These are phyloP conservation scores for Clavariopsis aquatica DNA, from an alignment of 495 filamentous ascomycete species.

Conservation along the genomic window DNA sequence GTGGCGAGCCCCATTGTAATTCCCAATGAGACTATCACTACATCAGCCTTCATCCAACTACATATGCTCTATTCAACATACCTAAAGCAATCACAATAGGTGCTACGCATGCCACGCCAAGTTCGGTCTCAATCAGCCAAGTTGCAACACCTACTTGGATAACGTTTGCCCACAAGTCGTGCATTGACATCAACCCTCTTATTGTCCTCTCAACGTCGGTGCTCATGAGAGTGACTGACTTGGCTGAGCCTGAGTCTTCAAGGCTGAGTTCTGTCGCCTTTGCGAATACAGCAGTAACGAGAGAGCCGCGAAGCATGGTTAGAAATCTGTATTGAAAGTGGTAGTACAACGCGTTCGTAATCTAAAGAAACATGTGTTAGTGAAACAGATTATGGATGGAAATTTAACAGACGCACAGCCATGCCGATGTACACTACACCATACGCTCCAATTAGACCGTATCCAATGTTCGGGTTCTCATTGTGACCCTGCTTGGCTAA, in stretches of 20 bases:
- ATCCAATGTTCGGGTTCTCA: neutral
- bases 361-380: too few species aligned
- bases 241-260: constrained; percentile 51
- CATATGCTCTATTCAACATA: neutral
- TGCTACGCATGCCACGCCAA: constrained; percentile 56
- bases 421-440: neutral
- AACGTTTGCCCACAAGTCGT: constrained; percentile 54
- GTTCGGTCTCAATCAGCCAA: constrained; percentile 57
- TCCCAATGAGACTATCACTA: neutral
- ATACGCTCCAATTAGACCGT: neutral
- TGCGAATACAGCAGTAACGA: constrained; percentile 59
- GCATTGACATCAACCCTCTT: constrained; percentile 41
- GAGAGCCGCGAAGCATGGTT: constrained; percentile 59
- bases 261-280: constrained; percentile 52
- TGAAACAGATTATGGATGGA: too few species aligned
- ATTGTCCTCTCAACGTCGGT: constrained; percentile 48
- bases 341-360: constrained; percentile 3
- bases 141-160: constrained; percentile 62
- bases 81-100: constrained; percentile 45
- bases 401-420: neutral
- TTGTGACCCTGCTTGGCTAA: neutral
- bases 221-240: constrained; percentile 63
- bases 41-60: neutral
- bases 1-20: neutral
- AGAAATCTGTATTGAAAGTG: constrained; percentile 36